Base-by-base conservation (phyloP, 768 basidiomycete species). In the Macrolepiota dolichaula region DNA sequence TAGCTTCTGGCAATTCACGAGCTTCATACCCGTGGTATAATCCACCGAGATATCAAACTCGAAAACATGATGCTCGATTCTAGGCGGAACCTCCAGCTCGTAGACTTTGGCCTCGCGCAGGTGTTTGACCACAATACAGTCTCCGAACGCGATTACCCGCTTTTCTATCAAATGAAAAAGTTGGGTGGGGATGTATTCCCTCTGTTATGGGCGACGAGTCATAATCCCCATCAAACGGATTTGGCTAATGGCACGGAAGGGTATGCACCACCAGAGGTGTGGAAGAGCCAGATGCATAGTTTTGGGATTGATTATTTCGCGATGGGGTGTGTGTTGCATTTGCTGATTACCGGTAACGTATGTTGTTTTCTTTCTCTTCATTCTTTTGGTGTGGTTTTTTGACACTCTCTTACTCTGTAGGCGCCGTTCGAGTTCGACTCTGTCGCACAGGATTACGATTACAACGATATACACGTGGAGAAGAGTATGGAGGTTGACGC, bases 1-100 rank as follows among this genome's bases (percentile, higher is more conserved):
- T 50, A 59, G 57, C 29, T 59, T 22, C 57, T 59, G 4, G 57
- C 57, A 9, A 63, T 65, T 9, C 53, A 63, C 29, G 59, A 65
- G 51, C 51, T 65, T 10, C 64, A 65, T 36, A 17, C 27, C 4
- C 62, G 60, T 15, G 62, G 64, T 9, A 61, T 65, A 35, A 61
- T 65, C 24, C 64, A 65, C 32, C 62, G 64, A 0, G 64, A 65
- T 32, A 61, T 65, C 59, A 65, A 65, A 50, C 58, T 57, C 19
- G 62, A 63, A 24, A 65, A 65, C 46, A 57, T 63, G 55, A 46
- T 65, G 46, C 50, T 65, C 2, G 62, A 65, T 32, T 57, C 50
- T 11, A 50, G 52, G 11, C 50, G 40, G 17, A 65, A 65, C 49
- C 51, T 56, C n/a, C 46, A 60, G 15, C 46, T 65, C 49, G 51